Conservation (phyloP, 2,329 filamentous ascomycete genomes). For the Tricladium varicosporioides region DNA sequence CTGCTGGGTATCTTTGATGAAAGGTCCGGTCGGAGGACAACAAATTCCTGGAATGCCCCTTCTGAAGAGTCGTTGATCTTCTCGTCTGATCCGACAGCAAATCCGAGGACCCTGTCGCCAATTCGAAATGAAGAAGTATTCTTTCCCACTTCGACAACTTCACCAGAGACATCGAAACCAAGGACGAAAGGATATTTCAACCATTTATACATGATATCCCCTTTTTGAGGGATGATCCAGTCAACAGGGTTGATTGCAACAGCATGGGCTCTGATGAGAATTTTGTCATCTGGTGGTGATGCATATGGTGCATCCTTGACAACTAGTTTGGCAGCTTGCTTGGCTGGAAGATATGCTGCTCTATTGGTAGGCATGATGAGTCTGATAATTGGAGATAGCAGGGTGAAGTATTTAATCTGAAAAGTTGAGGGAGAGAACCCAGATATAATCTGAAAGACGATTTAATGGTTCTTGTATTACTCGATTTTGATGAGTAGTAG, state of each 20-base stretch:
- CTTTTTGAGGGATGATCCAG: slow-evolving; percentile 4
- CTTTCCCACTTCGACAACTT: slow-evolving; percentile 15
- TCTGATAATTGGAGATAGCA: neutral
- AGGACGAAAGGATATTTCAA: slow-evolving; percentile 20
- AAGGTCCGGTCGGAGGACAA: neutral
- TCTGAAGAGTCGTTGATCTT: neutral
- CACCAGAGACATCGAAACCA: slow-evolving; percentile 16
- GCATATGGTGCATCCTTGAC: slow-evolving; percentile 38
- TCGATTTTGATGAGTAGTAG: neutral
- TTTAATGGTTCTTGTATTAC: neutral
- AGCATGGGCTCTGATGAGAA: slow-evolving; percentile 39
- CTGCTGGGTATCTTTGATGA: slow-evolving; percentile 22
- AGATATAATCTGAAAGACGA: neutral
- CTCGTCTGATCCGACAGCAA: neutral
- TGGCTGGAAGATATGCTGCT: neutral
- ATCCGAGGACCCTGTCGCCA: slow-evolving; percentile 32
- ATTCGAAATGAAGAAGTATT: slow-evolving; percentile 11
- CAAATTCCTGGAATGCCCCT: slow-evolving; percentile 13
- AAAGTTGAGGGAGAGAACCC: neutral
- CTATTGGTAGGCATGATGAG: slow-evolving; percentile 1
- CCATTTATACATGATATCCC: neutral
- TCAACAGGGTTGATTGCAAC: slow-evolving; percentile 44
- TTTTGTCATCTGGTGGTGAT: slow-evolving; percentile 34
- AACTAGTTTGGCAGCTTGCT: slow-evolving; percentile 22
- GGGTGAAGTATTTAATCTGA: neutral